Evolutionary conservation across 306 rosid genomes (phyloP).

Genomic region (Elaeagnus macrophylla): DNA sequence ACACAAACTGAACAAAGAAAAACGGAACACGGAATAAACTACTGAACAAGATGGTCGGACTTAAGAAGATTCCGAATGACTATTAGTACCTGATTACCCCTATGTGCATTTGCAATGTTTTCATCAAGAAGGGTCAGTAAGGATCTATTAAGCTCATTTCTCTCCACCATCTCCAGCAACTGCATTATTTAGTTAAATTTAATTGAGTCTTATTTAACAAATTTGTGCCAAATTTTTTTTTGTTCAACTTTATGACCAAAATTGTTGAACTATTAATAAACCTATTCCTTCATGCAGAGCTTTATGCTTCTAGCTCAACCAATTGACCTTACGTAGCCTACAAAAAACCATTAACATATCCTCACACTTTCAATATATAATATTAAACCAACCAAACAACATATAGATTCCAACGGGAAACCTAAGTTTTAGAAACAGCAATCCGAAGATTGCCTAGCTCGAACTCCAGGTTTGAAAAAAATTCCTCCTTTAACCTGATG

Average conservation of each 20-base stretch:
- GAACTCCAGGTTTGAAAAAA: constrained; percentile 46
- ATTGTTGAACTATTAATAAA: constrained; percentile 19
- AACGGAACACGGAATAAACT: constrained; percentile 4
- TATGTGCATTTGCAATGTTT: constrained; percentile 72
- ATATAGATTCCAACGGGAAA: constrained; percentile 13
- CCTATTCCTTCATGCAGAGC: constrained; percentile 86
- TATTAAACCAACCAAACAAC: not conserved
- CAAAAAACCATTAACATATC: constrained; percentile 7
- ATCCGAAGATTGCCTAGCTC: constrained; percentile 84
- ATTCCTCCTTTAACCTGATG: constrained; percentile 71
- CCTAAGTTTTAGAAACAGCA: constrained; percentile 81
- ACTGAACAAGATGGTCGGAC: not conserved
- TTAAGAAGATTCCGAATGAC: constrained; percentile 7
- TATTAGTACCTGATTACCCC: constrained; percentile 56
- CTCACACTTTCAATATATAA: not conserved
- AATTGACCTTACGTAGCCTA: constrained; percentile 69
- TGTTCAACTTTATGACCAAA: constrained; percentile 1
- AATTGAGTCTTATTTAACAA: not conserved
- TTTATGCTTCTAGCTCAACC: constrained; percentile 77
- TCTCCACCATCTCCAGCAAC: constrained; percentile 78
- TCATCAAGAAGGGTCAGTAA: constrained; percentile 81
- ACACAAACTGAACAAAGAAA: constrained; percentile 3
- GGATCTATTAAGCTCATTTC: constrained; percentile 67
- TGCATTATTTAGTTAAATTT: constrained; percentile 27
- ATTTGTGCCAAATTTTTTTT: too few species aligned